Conservation (phyloP, 2,329 filamentous ascomycete species). For the Zalaria sp. region DNA sequence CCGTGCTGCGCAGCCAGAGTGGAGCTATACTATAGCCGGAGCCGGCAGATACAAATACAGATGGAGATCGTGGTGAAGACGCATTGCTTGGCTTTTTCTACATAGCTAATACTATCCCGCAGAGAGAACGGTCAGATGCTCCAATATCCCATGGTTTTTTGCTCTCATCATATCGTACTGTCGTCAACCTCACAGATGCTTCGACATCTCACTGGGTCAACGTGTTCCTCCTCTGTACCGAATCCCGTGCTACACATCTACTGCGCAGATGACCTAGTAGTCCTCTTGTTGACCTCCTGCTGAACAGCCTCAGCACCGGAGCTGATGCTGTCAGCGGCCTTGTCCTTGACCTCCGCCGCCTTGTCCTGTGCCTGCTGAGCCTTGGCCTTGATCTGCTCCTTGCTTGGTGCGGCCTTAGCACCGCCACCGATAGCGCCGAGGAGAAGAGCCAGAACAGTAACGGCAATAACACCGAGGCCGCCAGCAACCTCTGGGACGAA, state of each 20-base stretch:
- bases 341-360: conserved; percentile 49
- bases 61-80: no score
- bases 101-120: no score
- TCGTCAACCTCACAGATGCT: no score
- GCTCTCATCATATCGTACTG: no score
- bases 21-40: no score
- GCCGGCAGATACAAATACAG: no score
- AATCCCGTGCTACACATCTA: background rate
- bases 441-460: conserved; percentile 58
- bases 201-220: no score
- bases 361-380: conserved; percentile 65
- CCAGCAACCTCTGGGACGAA: conserved; percentile 85
- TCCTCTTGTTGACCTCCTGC: conserved; percentile 49
- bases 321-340: conserved; percentile 51
- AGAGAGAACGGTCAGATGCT: no score
- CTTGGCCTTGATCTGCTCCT: conserved; percentile 55
- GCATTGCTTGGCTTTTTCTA: no score
- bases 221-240: no score
- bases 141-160: no score
- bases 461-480: conserved; percentile 55
- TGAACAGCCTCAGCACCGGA: conserved; percentile 62
- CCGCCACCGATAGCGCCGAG: conserved; percentile 51
- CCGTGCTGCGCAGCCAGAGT: no score
- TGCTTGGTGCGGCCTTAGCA: conserved; percentile 45
- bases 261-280: conserved; percentile 25